phyloP scores from a whole-genome alignment of 1,139 yeast species.

The Yamadazyma trypodendri region DNA sequence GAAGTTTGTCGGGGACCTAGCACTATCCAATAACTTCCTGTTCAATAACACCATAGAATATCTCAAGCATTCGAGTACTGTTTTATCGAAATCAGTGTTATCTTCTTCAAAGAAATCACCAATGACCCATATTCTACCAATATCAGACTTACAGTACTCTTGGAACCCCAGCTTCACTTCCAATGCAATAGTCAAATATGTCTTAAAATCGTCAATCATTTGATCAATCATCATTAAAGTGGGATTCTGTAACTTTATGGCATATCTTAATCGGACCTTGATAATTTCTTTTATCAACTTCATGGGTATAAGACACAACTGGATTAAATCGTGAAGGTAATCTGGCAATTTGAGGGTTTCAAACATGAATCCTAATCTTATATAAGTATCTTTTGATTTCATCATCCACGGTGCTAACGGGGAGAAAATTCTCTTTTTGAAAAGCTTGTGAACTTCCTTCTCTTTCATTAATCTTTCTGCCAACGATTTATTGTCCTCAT shows the following conservation, averaged over 20 bases:
- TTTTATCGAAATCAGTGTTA: constrained; percentile 58
- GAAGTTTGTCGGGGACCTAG: constrained; percentile 61
- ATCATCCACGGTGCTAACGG: constrained; percentile 72
- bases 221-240: constrained; percentile 97
- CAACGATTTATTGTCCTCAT: constrained; percentile 62
- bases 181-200: constrained; percentile 73
- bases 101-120: constrained; percentile 63
- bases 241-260: constrained; percentile 76
- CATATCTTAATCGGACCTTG: constrained; percentile 71
- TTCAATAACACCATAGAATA: constrained; percentile 71
- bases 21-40: constrained; percentile 75
- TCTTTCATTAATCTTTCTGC: constrained; percentile 88
- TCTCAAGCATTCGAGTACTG: constrained; percentile 71
- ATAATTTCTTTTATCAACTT: constrained; percentile 80
- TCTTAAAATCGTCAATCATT: constrained; percentile 81
- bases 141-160: constrained; percentile 65
- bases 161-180: constrained; percentile 69
- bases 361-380: constrained; percentile 61
- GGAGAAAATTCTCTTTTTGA: constrained; percentile 55
- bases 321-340: constrained; percentile 63
- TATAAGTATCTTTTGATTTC: constrained; percentile 72
- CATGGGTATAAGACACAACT: constrained; percentile 75
- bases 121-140: constrained; percentile 67
- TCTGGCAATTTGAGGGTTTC: constrained; percentile 75
- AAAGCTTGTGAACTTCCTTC: constrained; percentile 73